Evolutionary conservation across 345 rosid species (phyloP), one percentile per base, ranked within the genome.

Genomic region (Dovyalis caffra): DNA sequence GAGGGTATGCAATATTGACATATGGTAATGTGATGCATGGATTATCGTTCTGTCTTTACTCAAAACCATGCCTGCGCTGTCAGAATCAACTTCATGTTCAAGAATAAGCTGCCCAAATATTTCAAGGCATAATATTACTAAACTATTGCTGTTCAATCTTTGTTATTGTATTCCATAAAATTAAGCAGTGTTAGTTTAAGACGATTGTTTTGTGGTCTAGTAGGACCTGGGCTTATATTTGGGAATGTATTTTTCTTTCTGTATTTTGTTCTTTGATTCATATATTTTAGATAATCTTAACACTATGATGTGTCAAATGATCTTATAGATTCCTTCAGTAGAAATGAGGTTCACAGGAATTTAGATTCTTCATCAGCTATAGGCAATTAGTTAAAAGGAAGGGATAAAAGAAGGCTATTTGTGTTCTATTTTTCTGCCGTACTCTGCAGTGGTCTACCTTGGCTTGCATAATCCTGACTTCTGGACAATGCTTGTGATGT

Each of bases 381-480:
- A 12, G 16, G 47, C 47, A 40, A 10, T 2, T 40, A 40, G 15
- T 40, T 40, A 12, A 40, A 40, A 12, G 45, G 28, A 58, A 37
- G 40, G 15, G 61, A 8, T 28, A 31, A 20, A 28, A 28, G n/a
- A n/a, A 33, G 43, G 3, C 33, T 2, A 34, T 3, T n/a, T 45
- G 28, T 25, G 29, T 12, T 43, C 37, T 35, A 38, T 35, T 66
- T 68, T n/a, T 31, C 21, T 51, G 25, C 58, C 25, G 6, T 8
- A 26, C 58, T 35, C 15, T 25, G 33, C 16, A 58, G 56, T 61
- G 11, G 25, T 69, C 21, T 69, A 40, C 11, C 20, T n/a, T 21
- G 45, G 73, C 31, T 56, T 70, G 8, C 21, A 25, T 31, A 40
- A 43, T 75, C 73, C 21, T 75, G 26, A 58, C 6, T 40, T 21